Base-by-base conservation (phyloP, 495 filamentous ascomycete species). In the Aspergillus indologenus region DNA sequence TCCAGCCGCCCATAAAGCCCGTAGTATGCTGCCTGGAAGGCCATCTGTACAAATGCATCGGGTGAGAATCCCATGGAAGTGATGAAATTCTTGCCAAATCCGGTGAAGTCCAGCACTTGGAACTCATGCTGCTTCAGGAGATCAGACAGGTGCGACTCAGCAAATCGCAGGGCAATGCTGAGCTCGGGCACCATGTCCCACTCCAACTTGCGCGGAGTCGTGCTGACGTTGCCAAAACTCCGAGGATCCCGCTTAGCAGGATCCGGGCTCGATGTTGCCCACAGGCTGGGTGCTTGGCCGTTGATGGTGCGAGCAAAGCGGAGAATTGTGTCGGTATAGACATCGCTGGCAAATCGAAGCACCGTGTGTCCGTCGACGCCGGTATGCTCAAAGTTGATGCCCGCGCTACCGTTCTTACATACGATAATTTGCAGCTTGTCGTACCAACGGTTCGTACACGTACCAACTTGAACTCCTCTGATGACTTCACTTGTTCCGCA, bases 381-480 rank as follows among this genome's bases (percentile, higher is more conserved):
- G 0, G 94, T 98, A 70, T 98, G 94, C 70, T 98, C 94, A 62
- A 98, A 97, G 73, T 98, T 98, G 84, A 98, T 98, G 24, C 94
- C 94, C 0, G 94, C 94, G 60, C 89, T 94, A 11, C 94, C 94
- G 74, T 97, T 98, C 78, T 96, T 95, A 81, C 95, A 98, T 43
- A 98, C 94, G 55, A 98, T 98, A 60, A 98, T 98, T 70, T 98
- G 94, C 23, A 98, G 83, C 74, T 98, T 98, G 73, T 98, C 94
- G 67, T 98, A 98, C 94, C 94, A 98, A 54, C 94, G 82, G 70
- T 98, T 98, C 15, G 93, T 96, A 73, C 94, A 98, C 34, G 94
- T 98, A 20, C 94, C 94, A 34, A 96, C 90, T 73, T 98, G 94
- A 5, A 98, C 90, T 15, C 94, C 94, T 70, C 87, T 87, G 68